Evolutionary conservation across 805 yeast genomes (phyloP).

Genomic region (Candida xiaguanensis): DNA sequence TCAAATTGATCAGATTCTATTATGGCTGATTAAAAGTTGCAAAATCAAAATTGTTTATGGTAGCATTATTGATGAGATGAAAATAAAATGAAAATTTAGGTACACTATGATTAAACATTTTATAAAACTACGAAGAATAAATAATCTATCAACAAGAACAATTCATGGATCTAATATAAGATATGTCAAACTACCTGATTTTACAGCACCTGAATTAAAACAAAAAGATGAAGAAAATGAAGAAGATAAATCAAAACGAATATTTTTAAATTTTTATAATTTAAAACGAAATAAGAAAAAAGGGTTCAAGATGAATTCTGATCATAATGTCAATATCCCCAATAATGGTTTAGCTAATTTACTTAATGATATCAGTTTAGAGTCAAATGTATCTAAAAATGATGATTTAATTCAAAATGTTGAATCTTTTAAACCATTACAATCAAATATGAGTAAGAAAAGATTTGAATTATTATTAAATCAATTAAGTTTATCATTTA

Average conservation of each 20-base stretch:
- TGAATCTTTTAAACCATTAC: constrained; percentile 11
- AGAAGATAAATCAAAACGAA: constrained; percentile 1
- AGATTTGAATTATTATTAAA: constrained; percentile 9
- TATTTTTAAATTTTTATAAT: constrained; percentile 1
- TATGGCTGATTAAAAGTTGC: no score
- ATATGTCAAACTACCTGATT: constrained; percentile 1
- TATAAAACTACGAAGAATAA: background rate
- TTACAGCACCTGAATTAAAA: constrained; percentile 4
- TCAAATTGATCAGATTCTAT: no score
- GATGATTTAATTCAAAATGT: constrained; percentile 8
- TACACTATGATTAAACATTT: background rate
- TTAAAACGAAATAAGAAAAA: background rate
- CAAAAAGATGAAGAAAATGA: background rate
- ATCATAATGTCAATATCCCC: background rate
- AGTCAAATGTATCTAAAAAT: background rate
- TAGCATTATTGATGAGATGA: background rate
- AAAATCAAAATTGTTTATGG: no score
- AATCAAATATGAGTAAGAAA: constrained; percentile 7
- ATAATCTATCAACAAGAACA: background rate
- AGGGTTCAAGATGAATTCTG: background rate
- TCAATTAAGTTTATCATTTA: constrained; percentile 12
- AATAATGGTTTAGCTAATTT: background rate
- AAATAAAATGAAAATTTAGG: background rate
- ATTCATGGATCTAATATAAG: background rate
- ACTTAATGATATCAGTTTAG: background rate